These are phyloP conservation scores for Alloascoidea africana DNA, from an alignment of 805 yeast genomes.

Conservation along the genomic window DNA sequence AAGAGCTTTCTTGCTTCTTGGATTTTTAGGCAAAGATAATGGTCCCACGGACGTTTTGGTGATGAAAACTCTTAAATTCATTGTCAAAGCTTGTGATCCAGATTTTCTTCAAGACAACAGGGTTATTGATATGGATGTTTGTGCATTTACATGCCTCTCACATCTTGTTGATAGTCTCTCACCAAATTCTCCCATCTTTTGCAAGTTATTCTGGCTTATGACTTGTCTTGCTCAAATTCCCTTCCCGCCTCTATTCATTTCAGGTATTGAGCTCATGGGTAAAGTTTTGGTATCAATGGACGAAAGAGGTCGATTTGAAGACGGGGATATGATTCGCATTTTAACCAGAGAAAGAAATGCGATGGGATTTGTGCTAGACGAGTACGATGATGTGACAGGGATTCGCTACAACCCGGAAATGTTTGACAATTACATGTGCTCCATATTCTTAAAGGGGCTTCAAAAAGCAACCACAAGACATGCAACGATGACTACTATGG, in stretches of 20 bases:
- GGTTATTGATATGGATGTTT: constrained; percentile 20
- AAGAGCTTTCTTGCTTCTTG: constrained; percentile 41
- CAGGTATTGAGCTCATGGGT: background rate
- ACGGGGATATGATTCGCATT: background rate
- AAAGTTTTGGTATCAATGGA: background rate
- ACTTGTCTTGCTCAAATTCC: background rate
- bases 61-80: constrained; percentile 17
- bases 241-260: background rate
- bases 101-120: constrained; percentile 12
- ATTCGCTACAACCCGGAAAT: constrained; percentile 9
- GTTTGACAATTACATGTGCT: constrained; percentile 12
- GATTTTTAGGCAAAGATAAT: constrained; percentile 50
- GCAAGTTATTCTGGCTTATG: constrained; percentile 33
- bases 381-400: constrained; percentile 5
- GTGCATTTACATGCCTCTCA: constrained; percentile 28
- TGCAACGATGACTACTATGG: constrained; percentile 10
- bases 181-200: constrained; percentile 26
- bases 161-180: constrained; percentile 34
- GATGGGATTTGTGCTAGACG: constrained; percentile 6
- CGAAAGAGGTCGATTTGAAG: background rate
- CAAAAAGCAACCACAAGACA: constrained; percentile 10
- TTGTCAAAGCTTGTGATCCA: constrained; percentile 5
- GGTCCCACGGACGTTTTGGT: constrained; percentile 30
- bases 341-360: background rate
- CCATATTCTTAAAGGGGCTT: constrained; percentile 11